Conservation (phyloP, 495 filamentous ascomycete species). For the Penicillium salamii region DNA sequence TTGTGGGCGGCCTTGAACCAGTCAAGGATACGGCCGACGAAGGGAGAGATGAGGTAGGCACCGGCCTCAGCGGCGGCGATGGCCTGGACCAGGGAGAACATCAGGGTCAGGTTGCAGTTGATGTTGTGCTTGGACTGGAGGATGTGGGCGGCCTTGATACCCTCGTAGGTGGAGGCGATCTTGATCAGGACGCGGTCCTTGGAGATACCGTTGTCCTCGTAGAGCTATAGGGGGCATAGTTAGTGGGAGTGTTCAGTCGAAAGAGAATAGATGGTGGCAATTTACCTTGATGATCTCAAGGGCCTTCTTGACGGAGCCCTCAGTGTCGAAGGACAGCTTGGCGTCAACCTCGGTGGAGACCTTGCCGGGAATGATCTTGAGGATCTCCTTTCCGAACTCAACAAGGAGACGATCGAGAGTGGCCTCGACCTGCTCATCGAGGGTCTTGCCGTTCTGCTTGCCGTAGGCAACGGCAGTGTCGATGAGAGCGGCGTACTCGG, state of each 20-base stretch:
- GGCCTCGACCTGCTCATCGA: constrained; percentile 77
- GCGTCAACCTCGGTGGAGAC: constrained; percentile 99
- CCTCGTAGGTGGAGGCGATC: constrained; percentile 71
- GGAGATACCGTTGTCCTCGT: constrained; percentile 83
- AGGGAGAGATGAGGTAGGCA: constrained; percentile 98
- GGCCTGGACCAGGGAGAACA: constrained; percentile 96
- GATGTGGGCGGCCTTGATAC: constrained; percentile 94
- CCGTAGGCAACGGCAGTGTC: constrained; percentile 83
- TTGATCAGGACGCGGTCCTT: constrained; percentile 81
- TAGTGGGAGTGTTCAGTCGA: background rate
- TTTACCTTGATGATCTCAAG: constrained; percentile 93
- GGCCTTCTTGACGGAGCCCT: constrained; percentile 92
- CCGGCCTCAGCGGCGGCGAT: constrained; percentile 96
- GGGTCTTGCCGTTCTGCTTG: constrained; percentile 62
- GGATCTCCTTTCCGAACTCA: constrained; percentile 96
- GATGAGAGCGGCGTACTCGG: constrained; percentile 91
- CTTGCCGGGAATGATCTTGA: constrained; percentile 94
- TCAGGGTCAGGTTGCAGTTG: constrained; percentile 98
- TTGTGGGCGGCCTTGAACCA: constrained; percentile 98
- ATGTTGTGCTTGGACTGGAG: constrained; percentile 90
- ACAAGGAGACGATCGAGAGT: constrained; percentile 91
- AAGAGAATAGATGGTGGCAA: background rate
- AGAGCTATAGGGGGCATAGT: constrained; percentile 58
- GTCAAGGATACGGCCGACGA: constrained; percentile 98
- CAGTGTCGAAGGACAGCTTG: constrained; percentile 89